Evolutionary conservation across 495 filamentous ascomycete genomes (phyloP).

Genomic region (Cercophora newfieldiana): DNA sequence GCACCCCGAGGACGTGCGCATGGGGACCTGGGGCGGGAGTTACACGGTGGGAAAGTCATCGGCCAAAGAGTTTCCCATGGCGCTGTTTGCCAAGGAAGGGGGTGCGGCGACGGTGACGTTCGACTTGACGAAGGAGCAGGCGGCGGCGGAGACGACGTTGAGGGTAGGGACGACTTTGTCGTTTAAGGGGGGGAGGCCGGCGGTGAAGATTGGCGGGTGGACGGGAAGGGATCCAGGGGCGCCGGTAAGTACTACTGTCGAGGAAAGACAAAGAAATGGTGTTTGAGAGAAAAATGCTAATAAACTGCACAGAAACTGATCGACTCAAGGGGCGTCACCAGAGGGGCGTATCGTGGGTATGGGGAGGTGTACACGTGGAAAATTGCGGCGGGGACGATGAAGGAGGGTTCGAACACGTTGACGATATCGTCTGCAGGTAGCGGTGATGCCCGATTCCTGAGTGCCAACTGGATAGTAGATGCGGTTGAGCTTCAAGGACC

Average conservation of each 20-base stretch:
- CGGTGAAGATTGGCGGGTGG: constrained; percentile 48
- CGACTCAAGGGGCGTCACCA: constrained; percentile 58
- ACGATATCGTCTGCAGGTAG: constrained; percentile 55
- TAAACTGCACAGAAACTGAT: constrained; percentile 39
- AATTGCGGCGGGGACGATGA: constrained; percentile 51
- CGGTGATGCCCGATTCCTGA: constrained; percentile 51
- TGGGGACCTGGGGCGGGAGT: constrained; percentile 54
- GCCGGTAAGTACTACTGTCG: constrained; percentile 43
- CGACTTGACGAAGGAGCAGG: constrained; percentile 43
- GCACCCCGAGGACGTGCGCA: constrained; percentile 60
- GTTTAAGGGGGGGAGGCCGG: constrained; percentile 55
- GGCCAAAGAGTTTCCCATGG: constrained; percentile 58
- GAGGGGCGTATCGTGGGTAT: constrained; percentile 59
- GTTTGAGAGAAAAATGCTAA: too few species aligned
- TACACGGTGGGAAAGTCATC: constrained; percentile 54
- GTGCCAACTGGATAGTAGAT: constrained; percentile 58
- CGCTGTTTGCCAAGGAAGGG: constrained; percentile 57
- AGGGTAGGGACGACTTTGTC: constrained; percentile 60
- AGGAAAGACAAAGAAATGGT: neutral
- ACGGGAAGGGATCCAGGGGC: constrained; percentile 47
- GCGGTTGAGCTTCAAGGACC: constrained; percentile 48
- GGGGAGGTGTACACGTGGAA: constrained; percentile 57
- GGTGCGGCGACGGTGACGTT: constrained; percentile 56
- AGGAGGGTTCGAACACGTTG: constrained; percentile 56
- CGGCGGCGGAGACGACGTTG: constrained; percentile 39